Evolutionary conservation across 345 rosid species (phyloP).

Genomic region (Gossypium sturtianum): DNA sequence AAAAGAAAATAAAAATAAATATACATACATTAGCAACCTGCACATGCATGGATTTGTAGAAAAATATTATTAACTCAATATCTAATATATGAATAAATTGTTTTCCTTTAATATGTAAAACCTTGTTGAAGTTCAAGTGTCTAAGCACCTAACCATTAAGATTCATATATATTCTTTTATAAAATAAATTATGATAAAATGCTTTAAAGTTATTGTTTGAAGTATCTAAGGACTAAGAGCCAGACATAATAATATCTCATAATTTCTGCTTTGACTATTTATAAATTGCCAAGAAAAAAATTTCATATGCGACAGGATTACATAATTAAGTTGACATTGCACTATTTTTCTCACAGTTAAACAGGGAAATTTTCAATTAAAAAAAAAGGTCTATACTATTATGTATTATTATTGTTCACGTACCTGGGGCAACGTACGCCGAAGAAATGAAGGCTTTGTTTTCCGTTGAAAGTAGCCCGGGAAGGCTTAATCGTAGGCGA

Average conservation of each 20-base stretch:
- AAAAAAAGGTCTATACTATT: neutral
- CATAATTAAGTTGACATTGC: neutral
- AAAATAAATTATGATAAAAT: no score
- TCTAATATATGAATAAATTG: neutral
- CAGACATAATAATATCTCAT: conserved; percentile 14
- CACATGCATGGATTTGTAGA: neutral
- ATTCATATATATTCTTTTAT: no score
- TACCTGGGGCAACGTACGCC: conserved; percentile 64
- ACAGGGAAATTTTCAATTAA: neutral
- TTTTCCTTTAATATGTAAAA: neutral
- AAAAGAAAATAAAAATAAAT: neutral
- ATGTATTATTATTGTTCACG: neutral
- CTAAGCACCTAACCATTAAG: neutral
- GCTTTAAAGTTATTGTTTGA: neutral
- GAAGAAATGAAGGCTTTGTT: conserved; percentile 36
- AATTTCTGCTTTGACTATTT: conserved; percentile 19
- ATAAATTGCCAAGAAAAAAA: neutral
- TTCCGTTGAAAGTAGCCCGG: conserved; percentile 25
- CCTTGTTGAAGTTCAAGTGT: neutral
- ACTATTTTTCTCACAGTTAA: neutral
- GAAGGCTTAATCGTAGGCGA: conserved; percentile 37
- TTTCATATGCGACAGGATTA: conserved; percentile 2
- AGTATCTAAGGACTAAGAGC: neutral
- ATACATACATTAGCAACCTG: neutral
- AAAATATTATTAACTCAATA: neutral